A percentile compares a stretch with the other conserved stretches of the same genome.
Evolutionary conservation across 148 eudicot genomes (phyloP).

Genomic region (Amaranthus palmeri): DNA sequence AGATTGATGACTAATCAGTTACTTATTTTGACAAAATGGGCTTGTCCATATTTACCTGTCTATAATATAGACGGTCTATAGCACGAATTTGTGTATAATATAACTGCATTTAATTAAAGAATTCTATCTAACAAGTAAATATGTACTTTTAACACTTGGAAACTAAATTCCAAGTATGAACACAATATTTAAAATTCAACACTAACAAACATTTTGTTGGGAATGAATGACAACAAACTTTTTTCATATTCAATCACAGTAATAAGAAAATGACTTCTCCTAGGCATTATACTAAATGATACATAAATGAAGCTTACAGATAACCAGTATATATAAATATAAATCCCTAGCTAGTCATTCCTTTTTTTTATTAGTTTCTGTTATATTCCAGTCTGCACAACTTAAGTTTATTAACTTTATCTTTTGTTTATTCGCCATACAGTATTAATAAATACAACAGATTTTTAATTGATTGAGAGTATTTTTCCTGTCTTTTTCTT

Average conservation of each 20-base stretch:
- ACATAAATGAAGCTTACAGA: not conserved
- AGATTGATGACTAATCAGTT: no score
- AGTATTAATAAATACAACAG: not conserved
- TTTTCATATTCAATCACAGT: conserved; percentile 25
- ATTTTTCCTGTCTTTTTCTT: no score
- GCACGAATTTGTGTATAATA: no score
- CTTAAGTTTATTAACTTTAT: not conserved
- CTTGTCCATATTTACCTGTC: no score
- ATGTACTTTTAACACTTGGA: not conserved
- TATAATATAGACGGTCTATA: no score
- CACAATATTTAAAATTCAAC: not conserved
- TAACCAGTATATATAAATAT: not conserved
- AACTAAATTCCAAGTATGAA: conserved; percentile 10
- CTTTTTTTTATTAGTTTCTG: conserved; percentile 12
- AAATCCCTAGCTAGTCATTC: not conserved
- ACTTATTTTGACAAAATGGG: no score
- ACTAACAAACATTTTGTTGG: conserved; percentile 20
- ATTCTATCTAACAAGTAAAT: no score
- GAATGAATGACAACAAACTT: conserved; percentile 12
- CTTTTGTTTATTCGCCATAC: not conserved
- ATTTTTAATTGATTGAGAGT: no score
- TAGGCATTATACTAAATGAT: conserved; percentile 1
- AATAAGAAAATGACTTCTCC: conserved; percentile 27
- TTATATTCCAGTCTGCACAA: not conserved
- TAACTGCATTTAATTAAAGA: not conserved